Evolutionary conservation across 495 filamentous ascomycete genomes (phyloP).

Genomic region (Penicillium riverlandense): DNA sequence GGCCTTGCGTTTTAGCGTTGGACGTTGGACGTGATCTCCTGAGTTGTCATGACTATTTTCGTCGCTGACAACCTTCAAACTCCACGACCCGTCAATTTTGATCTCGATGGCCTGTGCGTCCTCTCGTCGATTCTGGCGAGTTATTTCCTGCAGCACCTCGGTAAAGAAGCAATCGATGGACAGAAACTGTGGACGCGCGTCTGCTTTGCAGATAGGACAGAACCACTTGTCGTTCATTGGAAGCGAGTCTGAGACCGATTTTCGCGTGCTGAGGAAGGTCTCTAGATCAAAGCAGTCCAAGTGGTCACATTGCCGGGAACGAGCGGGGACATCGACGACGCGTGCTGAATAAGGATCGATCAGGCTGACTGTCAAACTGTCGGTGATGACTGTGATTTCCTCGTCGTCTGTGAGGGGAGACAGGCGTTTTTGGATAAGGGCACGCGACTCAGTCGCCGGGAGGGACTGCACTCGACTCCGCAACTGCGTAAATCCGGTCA

Average conservation of each 20-base stretch:
- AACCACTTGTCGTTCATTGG: slow-evolving; percentile 67
- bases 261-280: slow-evolving; percentile 64
- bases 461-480: slow-evolving; percentile 27
- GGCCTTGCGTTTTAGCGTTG: slow-evolving; percentile 12
- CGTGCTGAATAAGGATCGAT: slow-evolving; percentile 66
- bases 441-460: slow-evolving; percentile 21
- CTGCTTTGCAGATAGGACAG: slow-evolving; percentile 71
- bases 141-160: slow-evolving; percentile 45
- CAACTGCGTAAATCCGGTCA: slow-evolving; percentile 43
- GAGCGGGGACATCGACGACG: slow-evolving; percentile 65
- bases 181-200: slow-evolving; percentile 65
- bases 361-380: slow-evolving; percentile 62
- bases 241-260: slow-evolving; percentile 38
- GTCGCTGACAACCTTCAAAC: slow-evolving; percentile 25
- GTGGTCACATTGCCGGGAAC: slow-evolving; percentile 57
- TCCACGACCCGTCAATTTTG: slow-evolving; percentile 53
- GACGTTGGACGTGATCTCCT: background rate
- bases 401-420: slow-evolving; percentile 44
- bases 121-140: slow-evolving; percentile 22
- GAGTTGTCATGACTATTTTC: background rate
- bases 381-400: slow-evolving; percentile 57
- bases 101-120: slow-evolving; percentile 53
- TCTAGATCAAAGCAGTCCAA: slow-evolving; percentile 85
- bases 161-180: slow-evolving; percentile 64
- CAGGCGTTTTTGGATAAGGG: slow-evolving; percentile 32